A percentile compares a stretch with the other conserved stretches of the same genome.
Conservation (phyloP, 306 rosid species). For the Vicia villosa region DNA sequence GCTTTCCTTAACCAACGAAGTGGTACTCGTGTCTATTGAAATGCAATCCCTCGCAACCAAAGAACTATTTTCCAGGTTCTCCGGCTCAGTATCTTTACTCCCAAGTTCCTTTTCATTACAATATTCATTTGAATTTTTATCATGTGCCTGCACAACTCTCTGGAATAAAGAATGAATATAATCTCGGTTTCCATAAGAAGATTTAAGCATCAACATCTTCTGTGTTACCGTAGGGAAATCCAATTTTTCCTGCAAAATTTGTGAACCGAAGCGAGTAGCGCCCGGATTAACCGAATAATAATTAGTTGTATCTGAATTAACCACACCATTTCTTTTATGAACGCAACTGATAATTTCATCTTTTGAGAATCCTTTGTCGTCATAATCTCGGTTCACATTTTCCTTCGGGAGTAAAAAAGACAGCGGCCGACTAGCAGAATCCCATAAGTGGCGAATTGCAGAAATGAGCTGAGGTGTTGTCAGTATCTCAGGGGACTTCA, state of each 20-base stretch:
- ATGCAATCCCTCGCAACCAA: slow-evolving; percentile 32
- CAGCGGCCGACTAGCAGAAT: slow-evolving; percentile 70
- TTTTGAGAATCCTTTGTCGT: slow-evolving; percentile 35
- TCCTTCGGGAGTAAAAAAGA: slow-evolving; percentile 45
- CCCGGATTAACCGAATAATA: slow-evolving; percentile 36
- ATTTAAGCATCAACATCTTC: slow-evolving; percentile 52
- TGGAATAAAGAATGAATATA: slow-evolving; percentile 51
- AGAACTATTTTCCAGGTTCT: slow-evolving; percentile 39
- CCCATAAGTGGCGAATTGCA: slow-evolving; percentile 68
- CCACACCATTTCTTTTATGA: slow-evolving; percentile 44
- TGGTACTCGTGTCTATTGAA: slow-evolving; percentile 40
- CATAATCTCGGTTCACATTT: slow-evolving; percentile 41
- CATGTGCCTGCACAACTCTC: slow-evolving; percentile 39
- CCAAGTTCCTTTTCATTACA: slow-evolving; percentile 47
- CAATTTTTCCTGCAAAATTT: slow-evolving; percentile 40
- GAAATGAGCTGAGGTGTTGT: slow-evolving; percentile 65
- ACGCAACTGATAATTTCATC: slow-evolving; percentile 42
- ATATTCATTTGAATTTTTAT: slow-evolving; percentile 37
- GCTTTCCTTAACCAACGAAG: slow-evolving; percentile 37
- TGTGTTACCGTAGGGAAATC: slow-evolving; percentile 49
- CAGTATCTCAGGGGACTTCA: slow-evolving; percentile 53
- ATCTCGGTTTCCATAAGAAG: slow-evolving; percentile 42
- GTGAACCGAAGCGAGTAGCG: slow-evolving; percentile 35
- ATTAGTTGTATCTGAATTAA: slow-evolving; percentile 40
- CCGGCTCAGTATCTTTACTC: slow-evolving; percentile 36